Conservation (phyloP, 805 yeast genomes). For the Scheffersomyces spartinae region DNA sequence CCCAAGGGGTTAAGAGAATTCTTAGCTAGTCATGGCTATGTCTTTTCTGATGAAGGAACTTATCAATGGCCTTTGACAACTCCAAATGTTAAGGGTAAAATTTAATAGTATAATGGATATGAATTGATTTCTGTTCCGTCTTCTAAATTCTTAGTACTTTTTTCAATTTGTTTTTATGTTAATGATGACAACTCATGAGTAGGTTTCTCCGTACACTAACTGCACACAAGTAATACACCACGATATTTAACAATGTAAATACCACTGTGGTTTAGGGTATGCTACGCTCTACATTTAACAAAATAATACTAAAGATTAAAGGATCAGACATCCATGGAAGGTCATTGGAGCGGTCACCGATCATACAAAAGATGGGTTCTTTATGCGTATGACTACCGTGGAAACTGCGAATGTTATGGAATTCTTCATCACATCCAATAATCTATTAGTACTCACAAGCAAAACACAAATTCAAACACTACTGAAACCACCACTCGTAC, state of each 20-base stretch:
- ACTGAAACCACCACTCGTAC: constrained; percentile 1
- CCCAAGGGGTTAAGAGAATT: constrained; percentile 56
- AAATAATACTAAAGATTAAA: too few species aligned
- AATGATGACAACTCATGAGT: too few species aligned
- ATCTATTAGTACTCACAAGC: constrained; percentile 3
- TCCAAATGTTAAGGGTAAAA: constrained; percentile 25
- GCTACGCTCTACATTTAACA: too few species aligned
- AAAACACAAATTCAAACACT: constrained; percentile 3
- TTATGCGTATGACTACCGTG: constrained; percentile 79
- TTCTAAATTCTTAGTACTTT: too few species aligned
- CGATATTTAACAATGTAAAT: too few species aligned
- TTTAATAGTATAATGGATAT: too few species aligned
- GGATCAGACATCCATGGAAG: constrained; percentile 97
- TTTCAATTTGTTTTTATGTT: too few species aligned
- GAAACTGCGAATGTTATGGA: constrained; percentile 89
- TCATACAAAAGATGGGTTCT: constrained; percentile 76
- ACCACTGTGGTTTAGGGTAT: too few species aligned
- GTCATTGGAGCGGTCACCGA: constrained; percentile 75
- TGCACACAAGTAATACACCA: too few species aligned
- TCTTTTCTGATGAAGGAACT: constrained; percentile 45
- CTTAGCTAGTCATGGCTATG: constrained; percentile 61
- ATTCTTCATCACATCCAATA: constrained; percentile 57
- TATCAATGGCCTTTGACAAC: constrained; percentile 90
- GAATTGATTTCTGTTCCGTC: too few species aligned
- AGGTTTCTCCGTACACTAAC: too few species aligned